phyloP scores from a whole-genome alignment of 2,329 filamentous ascomycete genomes.

The Phyllosticta paracitricarpa region DNA sequence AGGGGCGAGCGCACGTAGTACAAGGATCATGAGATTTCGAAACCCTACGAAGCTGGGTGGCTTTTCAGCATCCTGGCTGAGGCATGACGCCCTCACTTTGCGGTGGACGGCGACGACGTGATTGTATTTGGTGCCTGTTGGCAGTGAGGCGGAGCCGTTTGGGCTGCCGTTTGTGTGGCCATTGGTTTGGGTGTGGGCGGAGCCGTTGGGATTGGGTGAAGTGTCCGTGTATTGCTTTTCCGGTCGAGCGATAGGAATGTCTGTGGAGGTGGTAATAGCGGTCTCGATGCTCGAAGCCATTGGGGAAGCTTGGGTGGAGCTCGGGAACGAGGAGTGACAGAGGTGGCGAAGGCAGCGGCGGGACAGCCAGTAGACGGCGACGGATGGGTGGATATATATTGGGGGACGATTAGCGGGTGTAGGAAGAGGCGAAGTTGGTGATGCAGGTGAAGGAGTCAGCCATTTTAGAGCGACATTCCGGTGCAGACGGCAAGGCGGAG shows the following conservation, averaged over 20 bases:
- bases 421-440: not conserved
- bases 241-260: conserved; percentile 17
- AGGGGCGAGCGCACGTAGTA: conserved; percentile 53
- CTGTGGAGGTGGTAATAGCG: conserved; percentile 19
- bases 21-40: conserved; percentile 90
- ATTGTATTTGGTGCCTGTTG: conserved; percentile 58
- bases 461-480: not conserved
- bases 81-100: conserved; percentile 59
- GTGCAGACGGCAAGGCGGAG: not conserved
- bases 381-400: not conserved
- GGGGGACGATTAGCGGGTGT: not conserved
- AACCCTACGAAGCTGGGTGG: conserved; percentile 87
- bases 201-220: conserved; percentile 10
- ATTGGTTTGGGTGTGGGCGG: conserved; percentile 12
- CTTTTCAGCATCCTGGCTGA: conserved; percentile 70
- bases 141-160: conserved; percentile 11
- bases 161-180: conserved; percentile 12
- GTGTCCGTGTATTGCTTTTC: conserved; percentile 17
- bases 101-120: conserved; percentile 86
- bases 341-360: conserved; percentile 8
- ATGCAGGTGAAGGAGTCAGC: not conserved
- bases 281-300: conserved; percentile 14
- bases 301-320: conserved; percentile 6
- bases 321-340: conserved; percentile 8
- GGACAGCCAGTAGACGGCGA: conserved; percentile 5